Percentiles rank a stretch among this genome's conserved stretches.
Evolutionary conservation across 768 basidiomycete species (phyloP).

Genomic region (Nidularia sp.): DNA sequence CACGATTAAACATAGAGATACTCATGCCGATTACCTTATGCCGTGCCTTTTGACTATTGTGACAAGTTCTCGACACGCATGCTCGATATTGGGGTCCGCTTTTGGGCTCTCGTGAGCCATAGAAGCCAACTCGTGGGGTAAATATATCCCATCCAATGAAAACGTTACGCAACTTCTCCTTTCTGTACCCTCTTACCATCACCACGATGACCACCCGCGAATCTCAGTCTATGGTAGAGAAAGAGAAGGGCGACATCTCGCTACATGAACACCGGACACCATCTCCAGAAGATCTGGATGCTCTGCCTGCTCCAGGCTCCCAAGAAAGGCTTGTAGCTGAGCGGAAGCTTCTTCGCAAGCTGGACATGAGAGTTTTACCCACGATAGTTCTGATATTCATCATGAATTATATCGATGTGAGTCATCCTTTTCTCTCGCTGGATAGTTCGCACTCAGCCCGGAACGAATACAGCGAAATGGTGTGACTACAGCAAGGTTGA

Average conservation of each 20-base stretch:
- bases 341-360: constrained; percentile 45
- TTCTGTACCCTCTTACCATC: not conserved
- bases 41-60: too few species aligned
- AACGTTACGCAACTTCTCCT: not conserved
- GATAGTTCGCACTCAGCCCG: not conserved
- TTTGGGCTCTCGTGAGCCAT: too few species aligned
- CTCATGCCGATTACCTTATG: too few species aligned
- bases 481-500: constrained; percentile 44
- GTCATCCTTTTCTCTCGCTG: constrained; percentile 4
- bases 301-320: not conserved
- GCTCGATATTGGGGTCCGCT: too few species aligned
- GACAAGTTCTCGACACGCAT: too few species aligned
- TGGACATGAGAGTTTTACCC: constrained; percentile 54
- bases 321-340: constrained; percentile 30
- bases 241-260: constrained; percentile 11
- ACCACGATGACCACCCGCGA: not conserved
- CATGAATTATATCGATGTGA: constrained; percentile 68
- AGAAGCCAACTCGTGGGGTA: too few species aligned
- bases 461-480: constrained; percentile 34
- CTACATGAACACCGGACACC: constrained; percentile 7
- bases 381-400: constrained; percentile 57
- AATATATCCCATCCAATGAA: too few species aligned
- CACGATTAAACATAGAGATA: too few species aligned
- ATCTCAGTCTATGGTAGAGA: constrained; percentile 2
- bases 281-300: not conserved